A percentile compares a stretch with the other conserved stretches of the same genome.
Evolutionary conservation across 495 filamentous ascomycete species (phyloP).

Genomic region (Geopyxis carbonaria): DNA sequence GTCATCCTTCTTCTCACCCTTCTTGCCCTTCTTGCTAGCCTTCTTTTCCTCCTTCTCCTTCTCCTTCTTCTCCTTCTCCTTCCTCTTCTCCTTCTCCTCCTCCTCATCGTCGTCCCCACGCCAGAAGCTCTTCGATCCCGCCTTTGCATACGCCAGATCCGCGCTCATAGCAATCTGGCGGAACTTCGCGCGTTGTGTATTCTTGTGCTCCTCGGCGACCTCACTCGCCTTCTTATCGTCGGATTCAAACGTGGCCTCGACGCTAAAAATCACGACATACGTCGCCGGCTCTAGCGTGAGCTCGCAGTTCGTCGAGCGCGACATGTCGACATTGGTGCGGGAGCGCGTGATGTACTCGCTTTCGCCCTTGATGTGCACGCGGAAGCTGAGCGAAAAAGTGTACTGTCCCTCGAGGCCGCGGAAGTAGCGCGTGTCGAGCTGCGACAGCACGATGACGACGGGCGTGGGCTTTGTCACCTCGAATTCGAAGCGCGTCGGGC

Average conservation of each 20-base stretch:
- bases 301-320: slow-evolving; percentile 65
- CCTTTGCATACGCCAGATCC: slow-evolving; percentile 57
- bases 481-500: slow-evolving; percentile 64
- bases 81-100: slow-evolving; percentile 27
- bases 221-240: slow-evolving; percentile 43
- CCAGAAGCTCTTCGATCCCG: background rate
- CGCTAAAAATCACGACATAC: slow-evolving; percentile 63
- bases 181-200: slow-evolving; percentile 57
- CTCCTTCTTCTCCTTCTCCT: slow-evolving; percentile 25
- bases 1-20: slow-evolving; percentile 3
- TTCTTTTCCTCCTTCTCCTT: slow-evolving; percentile 5
- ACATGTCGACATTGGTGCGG: slow-evolving; percentile 34
- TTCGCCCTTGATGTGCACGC: slow-evolving; percentile 62
- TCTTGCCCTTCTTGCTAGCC: slow-evolving; percentile 2
- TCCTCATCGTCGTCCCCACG: slow-evolving; percentile 29
- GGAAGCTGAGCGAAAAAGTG: slow-evolving; percentile 57
- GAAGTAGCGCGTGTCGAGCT: slow-evolving; percentile 79
- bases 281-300: slow-evolving; percentile 65
- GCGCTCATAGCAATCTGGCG: slow-evolving; percentile 66
- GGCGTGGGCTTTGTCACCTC: slow-evolving; percentile 47
- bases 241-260: slow-evolving; percentile 47
- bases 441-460: slow-evolving; percentile 62
- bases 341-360: slow-evolving; percentile 62
- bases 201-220: slow-evolving; percentile 45
- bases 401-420: slow-evolving; percentile 70